phyloP scores from a whole-genome alignment of 2,329 filamentous ascomycete species.

The Fusarium oligoseptatum region DNA sequence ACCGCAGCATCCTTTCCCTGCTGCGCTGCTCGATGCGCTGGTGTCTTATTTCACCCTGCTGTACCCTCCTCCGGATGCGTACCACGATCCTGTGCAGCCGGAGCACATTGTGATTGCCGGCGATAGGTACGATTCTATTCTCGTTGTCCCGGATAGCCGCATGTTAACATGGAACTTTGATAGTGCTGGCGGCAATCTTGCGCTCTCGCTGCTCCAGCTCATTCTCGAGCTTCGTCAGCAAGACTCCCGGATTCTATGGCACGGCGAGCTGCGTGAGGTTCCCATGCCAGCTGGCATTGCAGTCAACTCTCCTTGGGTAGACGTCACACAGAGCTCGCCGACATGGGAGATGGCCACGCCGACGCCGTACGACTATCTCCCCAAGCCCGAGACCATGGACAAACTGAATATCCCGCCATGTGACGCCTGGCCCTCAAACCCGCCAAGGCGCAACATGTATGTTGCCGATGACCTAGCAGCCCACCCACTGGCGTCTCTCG shows the following conservation, averaged over 20 bases:
- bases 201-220: conserved; percentile 75
- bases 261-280: conserved; percentile 68
- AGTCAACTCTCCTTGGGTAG: conserved; percentile 77
- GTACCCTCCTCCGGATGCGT: conserved; percentile 76
- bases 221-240: conserved; percentile 72
- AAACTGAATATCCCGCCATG: conserved; percentile 57
- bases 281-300: conserved; percentile 77
- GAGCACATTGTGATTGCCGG: conserved; percentile 78
- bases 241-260: conserved; percentile 66
- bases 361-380: conserved; percentile 56
- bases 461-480: conserved; percentile 65
- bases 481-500: conserved; percentile 77
- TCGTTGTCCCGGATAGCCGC: not conserved
- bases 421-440: conserved; percentile 68
- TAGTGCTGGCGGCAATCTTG: conserved; percentile 80
- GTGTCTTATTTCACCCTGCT: conserved; percentile 80
- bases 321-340: conserved; percentile 70
- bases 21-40: conserved; percentile 79
- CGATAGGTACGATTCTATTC: conserved; percentile 64
- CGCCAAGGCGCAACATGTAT: conserved; percentile 68
- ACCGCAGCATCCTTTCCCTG: conserved; percentile 81
- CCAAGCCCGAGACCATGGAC: conserved; percentile 60
- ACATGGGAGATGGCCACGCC: conserved; percentile 46
- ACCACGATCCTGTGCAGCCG: conserved; percentile 75
- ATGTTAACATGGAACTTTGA: conserved; percentile 20